phyloP scores from a whole-genome alignment of 148 eudicot genomes.

The Nepenthes gracilis region DNA sequence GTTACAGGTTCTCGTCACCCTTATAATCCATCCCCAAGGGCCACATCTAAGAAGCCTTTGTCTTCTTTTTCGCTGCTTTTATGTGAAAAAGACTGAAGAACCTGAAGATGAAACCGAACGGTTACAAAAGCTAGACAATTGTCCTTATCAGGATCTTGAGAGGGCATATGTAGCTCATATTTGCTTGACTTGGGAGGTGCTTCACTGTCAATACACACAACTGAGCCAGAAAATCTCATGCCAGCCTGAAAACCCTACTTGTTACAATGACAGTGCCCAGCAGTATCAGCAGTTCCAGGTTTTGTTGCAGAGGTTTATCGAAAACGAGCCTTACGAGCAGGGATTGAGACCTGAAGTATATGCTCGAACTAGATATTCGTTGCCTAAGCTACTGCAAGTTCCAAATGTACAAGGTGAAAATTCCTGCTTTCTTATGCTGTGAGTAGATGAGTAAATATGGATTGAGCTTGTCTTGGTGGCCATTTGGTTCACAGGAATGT shows the following conservation, averaged over 20 bases:
- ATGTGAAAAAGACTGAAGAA: slow-evolving; percentile 61
- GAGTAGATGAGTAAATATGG: background rate
- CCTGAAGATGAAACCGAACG: slow-evolving; percentile 63
- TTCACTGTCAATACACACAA: slow-evolving; percentile 81
- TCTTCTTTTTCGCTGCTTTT: slow-evolving; percentile 84
- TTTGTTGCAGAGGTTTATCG: slow-evolving; percentile 79
- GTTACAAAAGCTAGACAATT: slow-evolving; percentile 50
- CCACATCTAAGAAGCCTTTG: slow-evolving; percentile 59
- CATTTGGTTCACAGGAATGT: no score
- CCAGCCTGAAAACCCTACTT: slow-evolving; percentile 50
- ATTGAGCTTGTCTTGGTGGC: no score
- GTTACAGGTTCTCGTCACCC: slow-evolving; percentile 42
- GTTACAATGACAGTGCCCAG: slow-evolving; percentile 81
- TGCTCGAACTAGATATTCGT: slow-evolving; percentile 58
- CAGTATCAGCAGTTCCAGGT: slow-evolving; percentile 94
- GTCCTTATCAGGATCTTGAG: slow-evolving; percentile 66
- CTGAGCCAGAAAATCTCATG: slow-evolving; percentile 69
- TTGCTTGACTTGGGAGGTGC: slow-evolving; percentile 63
- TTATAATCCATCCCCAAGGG: slow-evolving; percentile 61
- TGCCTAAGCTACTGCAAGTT: slow-evolving; percentile 77
- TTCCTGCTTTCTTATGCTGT: background rate
- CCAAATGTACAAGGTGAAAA: slow-evolving; percentile 72
- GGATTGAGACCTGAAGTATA: slow-evolving; percentile 69
- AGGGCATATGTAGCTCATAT: slow-evolving; percentile 44
- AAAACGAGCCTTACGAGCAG: slow-evolving; percentile 84